Conservation (phyloP, 805 yeast genomes). For the Spathaspora hagerdaliae region DNA sequence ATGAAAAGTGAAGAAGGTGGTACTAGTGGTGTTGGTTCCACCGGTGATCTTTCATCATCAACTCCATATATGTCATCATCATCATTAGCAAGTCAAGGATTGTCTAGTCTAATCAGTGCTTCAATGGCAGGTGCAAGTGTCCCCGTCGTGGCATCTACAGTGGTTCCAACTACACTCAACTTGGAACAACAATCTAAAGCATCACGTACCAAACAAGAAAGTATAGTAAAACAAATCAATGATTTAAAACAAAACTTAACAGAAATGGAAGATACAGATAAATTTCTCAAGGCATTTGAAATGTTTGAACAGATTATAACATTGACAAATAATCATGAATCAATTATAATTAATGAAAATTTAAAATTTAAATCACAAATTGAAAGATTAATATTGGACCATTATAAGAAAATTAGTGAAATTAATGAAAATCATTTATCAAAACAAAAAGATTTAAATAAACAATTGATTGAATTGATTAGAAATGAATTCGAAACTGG, state of each 20-base stretch:
- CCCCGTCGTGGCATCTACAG: background rate
- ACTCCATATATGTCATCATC: background rate
- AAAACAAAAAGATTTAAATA: slow-evolving; percentile 10
- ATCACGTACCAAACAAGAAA: background rate
- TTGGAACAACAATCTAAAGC: background rate
- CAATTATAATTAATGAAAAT: slow-evolving; percentile 5
- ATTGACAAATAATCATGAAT: background rate
- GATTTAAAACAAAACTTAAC: background rate
- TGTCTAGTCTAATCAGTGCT: background rate
- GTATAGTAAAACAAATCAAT: slow-evolving; percentile 5
- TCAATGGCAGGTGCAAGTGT: background rate
- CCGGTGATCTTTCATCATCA: background rate
- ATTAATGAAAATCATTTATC: slow-evolving; percentile 6
- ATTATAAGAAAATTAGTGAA: slow-evolving; percentile 4
- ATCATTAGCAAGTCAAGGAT: background rate
- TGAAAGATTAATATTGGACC: slow-evolving; percentile 2
- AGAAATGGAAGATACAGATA: background rate
- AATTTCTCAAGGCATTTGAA: background rate
- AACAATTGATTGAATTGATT: slow-evolving; percentile 8
- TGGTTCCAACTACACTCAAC: background rate
- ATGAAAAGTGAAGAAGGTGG: background rate
- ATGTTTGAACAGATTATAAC: background rate
- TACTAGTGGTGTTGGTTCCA: background rate
- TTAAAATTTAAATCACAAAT: slow-evolving; percentile 6
- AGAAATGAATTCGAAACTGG: slow-evolving; percentile 2